phyloP scores from a whole-genome alignment of 371 early-diverging fungal genomes.

The Conidiobolus incongruus region DNA sequence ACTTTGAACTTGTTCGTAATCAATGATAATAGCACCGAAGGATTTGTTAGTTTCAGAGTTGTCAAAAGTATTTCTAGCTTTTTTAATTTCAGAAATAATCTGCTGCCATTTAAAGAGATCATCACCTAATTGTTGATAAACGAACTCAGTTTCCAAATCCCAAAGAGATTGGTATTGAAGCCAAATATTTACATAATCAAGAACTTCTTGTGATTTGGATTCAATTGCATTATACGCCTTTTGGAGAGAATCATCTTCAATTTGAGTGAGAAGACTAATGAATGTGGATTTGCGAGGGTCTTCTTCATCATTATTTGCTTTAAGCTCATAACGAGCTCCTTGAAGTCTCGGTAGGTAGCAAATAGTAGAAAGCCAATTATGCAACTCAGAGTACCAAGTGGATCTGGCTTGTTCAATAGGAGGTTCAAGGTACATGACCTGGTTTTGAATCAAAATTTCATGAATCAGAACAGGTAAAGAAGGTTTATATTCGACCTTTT shows the following conservation, averaged over 20 bases:
- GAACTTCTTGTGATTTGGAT: slow-evolving; percentile 46
- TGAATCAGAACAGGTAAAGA: slow-evolving; percentile 41
- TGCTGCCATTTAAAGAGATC: slow-evolving; percentile 85
- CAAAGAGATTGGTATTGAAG: slow-evolving; percentile 92
- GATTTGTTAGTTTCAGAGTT: slow-evolving; percentile 74
- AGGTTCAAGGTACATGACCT: slow-evolving; percentile 87
- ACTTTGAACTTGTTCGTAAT: slow-evolving; percentile 92
- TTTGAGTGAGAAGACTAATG: slow-evolving; percentile 42
- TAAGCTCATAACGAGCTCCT: slow-evolving; percentile 79
- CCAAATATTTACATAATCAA: slow-evolving; percentile 82
- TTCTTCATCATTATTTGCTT: slow-evolving; percentile 29
- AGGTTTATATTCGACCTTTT: slow-evolving; percentile 30
- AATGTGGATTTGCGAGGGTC: slow-evolving; percentile 34
- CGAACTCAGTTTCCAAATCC: slow-evolving; percentile 77
- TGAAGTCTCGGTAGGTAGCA: slow-evolving; percentile 60
- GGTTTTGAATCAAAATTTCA: slow-evolving; percentile 75
- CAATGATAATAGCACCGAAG: slow-evolving; percentile 72
- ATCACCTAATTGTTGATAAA: slow-evolving; percentile 69
- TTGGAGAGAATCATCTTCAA: slow-evolving; percentile 39
- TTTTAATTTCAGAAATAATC: slow-evolving; percentile 80
- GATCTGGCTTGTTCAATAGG: slow-evolving; percentile 84
- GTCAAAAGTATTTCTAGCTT: slow-evolving; percentile 86
- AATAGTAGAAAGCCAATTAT: slow-evolving; percentile 70
- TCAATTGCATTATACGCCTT: slow-evolving; percentile 74
- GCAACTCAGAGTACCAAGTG: slow-evolving; percentile 74